Base-by-base conservation (phyloP, 2,329 filamentous ascomycete species). In the Venturia effusa region DNA sequence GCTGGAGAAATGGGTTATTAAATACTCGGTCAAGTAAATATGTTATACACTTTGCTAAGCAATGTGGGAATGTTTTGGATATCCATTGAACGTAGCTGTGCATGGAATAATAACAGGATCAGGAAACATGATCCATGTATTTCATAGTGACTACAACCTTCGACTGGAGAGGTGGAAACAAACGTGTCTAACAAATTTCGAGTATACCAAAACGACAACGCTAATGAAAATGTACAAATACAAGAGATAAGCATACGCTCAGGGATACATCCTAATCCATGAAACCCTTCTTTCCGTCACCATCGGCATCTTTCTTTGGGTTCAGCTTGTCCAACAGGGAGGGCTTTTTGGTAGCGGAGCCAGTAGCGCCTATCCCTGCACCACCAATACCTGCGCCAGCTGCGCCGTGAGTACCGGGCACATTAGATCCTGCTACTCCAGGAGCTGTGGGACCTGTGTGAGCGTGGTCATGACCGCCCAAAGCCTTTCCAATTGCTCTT, bases 231-330 rank as follows among this genome's bases (percentile, higher is more conserved):
- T 11, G n/a, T n/a, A n/a, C 6, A 34, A n/a, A 57, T 17, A n/a
- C 17, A 6, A 32, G 8, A n/a, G 41, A 4, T 45, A 17, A n/a
- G n/a, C n/a, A 37, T 37, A 37, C 5, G 5, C 11, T 37, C 34
- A 5, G 5, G 34, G 34, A 37, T 37, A 37, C 34, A 37, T 27
- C n/a, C 27, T 78, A 83, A 61, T 78, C 72, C 78, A 83, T 80
- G 67, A 84, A 68, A 2, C 82, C 82, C 34, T 74, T 72, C 76
- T 84, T 82, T 65, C 83, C 83, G 71, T 85, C 82, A 45, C 79
- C 74, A 67, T 83, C 76, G 34, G 81, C 66, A 68, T 85, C 82
- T 48, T 74, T 76, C 72, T 73, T 78, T 1, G 83, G 82, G 73
- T 85, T 84, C 43, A 85, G 65, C 70, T 79, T 81, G 64, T 84